Conservation (phyloP, 371 early-diverging fungal species). For the Rozella allomycis region DNA sequence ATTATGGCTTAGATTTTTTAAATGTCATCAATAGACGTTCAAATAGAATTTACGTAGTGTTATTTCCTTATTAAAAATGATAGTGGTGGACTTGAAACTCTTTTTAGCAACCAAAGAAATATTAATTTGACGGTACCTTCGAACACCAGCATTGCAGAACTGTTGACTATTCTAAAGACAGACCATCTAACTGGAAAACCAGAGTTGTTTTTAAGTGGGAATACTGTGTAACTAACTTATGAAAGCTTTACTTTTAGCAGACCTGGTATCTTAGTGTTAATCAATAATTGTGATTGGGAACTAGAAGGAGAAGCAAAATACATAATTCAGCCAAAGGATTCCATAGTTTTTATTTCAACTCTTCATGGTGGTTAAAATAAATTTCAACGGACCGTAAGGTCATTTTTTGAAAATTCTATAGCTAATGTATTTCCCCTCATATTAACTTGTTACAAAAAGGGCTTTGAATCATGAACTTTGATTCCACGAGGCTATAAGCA, state of each 20-base stretch:
- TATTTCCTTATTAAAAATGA: too few relatives aligned
- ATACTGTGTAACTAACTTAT: slow-evolving; percentile 74
- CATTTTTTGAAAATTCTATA: too few relatives aligned
- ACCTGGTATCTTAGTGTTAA: slow-evolving; percentile 80
- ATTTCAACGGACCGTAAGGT: too few relatives aligned
- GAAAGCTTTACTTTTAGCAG: too few relatives aligned
- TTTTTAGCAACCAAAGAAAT: slow-evolving; percentile 51
- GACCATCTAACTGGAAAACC: slow-evolving; percentile 48
- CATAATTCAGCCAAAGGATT: slow-evolving; percentile 44
- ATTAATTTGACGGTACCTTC: slow-evolving; percentile 30
- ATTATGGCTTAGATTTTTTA: too few relatives aligned
- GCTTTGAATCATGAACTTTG: too few relatives aligned
- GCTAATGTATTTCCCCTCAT: too few relatives aligned
- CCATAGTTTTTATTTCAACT: slow-evolving; percentile 82
- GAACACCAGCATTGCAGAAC: slow-evolving; percentile 23
- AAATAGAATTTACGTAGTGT: too few relatives aligned
- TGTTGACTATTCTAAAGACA: slow-evolving; percentile 46
- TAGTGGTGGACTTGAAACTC: slow-evolving; percentile 81
- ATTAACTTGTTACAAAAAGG: too few relatives aligned
- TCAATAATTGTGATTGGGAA: slow-evolving; percentile 92
- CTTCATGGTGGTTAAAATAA: slow-evolving; percentile 70
- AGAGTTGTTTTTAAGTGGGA: slow-evolving; percentile 60
- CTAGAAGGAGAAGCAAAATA: slow-evolving; percentile 73
- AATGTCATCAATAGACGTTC: too few relatives aligned
- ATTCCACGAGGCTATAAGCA: too few relatives aligned